These are phyloP conservation scores for Lactifluus hygrophoroides DNA, from an alignment of 768 basidiomycete species.

Conservation along the genomic window DNA sequence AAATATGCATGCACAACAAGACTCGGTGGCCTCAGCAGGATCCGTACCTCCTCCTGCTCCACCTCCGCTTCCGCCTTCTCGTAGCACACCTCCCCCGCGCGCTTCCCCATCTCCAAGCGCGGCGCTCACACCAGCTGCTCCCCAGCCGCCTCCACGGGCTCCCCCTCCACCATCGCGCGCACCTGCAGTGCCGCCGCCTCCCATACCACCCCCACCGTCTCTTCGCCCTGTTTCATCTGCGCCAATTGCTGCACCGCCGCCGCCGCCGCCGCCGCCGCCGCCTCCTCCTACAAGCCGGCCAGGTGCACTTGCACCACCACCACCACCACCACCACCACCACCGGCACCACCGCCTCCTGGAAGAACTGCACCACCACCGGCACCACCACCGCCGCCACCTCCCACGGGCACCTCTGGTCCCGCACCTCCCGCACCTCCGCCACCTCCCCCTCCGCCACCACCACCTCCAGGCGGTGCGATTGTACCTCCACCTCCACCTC, in stretches of 20 bases:
- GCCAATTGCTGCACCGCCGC: slow-evolving; percentile 28
- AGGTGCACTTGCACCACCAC: slow-evolving; percentile 15
- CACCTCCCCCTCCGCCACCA: slow-evolving; percentile 25
- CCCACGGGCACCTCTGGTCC: slow-evolving; percentile 27
- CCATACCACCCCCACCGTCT: slow-evolving; percentile 29
- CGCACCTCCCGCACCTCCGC: slow-evolving; percentile 29
- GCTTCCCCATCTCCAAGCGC: slow-evolving; percentile 21
- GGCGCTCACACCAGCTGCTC: slow-evolving; percentile 27
- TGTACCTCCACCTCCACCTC: slow-evolving; percentile 35
- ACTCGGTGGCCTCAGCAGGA: slow-evolving; percentile 20
- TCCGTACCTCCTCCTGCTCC: slow-evolving; percentile 41
- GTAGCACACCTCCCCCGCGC: slow-evolving; percentile 25
- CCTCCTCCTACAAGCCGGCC: slow-evolving; percentile 30
- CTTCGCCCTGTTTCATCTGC: slow-evolving; percentile 25
- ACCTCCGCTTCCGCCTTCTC: slow-evolving; percentile 31
- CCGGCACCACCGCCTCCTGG: no score
- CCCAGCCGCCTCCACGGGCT: slow-evolving; percentile 24
- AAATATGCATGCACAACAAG: slow-evolving; percentile 22
- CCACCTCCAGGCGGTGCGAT: slow-evolving; percentile 23
- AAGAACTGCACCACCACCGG: slow-evolving; percentile 20
- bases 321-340: no score
- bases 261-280: slow-evolving; percentile 31
- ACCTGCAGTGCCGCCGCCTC: slow-evolving; percentile 25
- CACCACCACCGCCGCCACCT: slow-evolving; percentile 25
- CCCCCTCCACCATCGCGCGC: slow-evolving; percentile 29